Conservation (phyloP, 1,139 yeast species). For the Kodamaea ohmeri region DNA sequence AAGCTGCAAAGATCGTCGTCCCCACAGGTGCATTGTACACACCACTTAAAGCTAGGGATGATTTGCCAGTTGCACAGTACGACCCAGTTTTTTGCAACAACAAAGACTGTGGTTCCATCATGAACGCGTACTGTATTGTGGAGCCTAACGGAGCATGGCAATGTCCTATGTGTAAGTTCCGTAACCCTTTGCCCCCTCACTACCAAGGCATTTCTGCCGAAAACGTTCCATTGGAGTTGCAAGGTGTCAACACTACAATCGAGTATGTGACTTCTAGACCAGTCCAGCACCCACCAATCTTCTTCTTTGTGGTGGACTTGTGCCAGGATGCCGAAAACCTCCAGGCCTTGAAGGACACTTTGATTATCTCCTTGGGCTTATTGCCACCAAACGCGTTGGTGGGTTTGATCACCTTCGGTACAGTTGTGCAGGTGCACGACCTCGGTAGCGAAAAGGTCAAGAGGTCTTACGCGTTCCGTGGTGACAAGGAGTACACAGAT, state of each 20-base stretch:
- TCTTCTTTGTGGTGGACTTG: conserved; percentile 84
- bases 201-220: conserved; percentile 83
- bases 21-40: conserved; percentile 95
- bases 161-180: conserved; percentile 80
- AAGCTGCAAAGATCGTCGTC: conserved; percentile 88
- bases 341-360: conserved; percentile 82
- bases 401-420: conserved; percentile 90
- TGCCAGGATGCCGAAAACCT: conserved; percentile 95
- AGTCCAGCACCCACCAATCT: conserved; percentile 88
- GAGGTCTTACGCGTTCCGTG: conserved; percentile 87
- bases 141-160: conserved; percentile 87
- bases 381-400: conserved; percentile 93
- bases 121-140: conserved; percentile 85
- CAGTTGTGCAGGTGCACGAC: conserved; percentile 93
- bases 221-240: conserved; percentile 83
- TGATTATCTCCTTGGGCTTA: conserved; percentile 74
- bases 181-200: conserved; percentile 88
- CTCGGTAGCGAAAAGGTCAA: conserved; percentile 74
- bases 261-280: conserved; percentile 91
- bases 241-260: conserved; percentile 75
- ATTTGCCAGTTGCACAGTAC: conserved; percentile 76
- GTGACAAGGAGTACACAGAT: conserved; percentile 81
- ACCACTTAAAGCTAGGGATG: conserved; percentile 79
- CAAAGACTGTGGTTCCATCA: conserved; percentile 76
- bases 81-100: conserved; percentile 87